Base-by-base conservation (phyloP, 2,329 filamentous ascomycete species). In the Fusarium vanettenii region DNA sequence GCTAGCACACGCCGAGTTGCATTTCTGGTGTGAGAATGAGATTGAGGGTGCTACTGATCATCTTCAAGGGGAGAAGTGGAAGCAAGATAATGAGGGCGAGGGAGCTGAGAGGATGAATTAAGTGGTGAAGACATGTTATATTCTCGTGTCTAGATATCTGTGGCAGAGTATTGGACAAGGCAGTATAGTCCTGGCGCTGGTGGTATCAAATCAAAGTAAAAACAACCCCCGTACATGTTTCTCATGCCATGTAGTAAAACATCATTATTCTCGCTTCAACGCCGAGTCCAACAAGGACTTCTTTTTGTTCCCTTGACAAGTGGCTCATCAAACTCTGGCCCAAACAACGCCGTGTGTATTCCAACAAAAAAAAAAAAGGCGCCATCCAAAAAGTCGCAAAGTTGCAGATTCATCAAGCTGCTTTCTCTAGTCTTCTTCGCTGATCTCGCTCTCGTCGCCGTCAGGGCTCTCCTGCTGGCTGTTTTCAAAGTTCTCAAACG, bases 391-490 rank as follows among this genome's bases (percentile, higher is more conserved):
- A 27, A 50, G 45, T 27, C 22, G 14, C 22, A 27, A 31, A n/a
- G 27, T 31, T 8, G 16, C 52, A 35, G 27, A 31, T 43, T 43
- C 41, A 35, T 61, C 39, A 35, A 48, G 27, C 20, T 35, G 37
- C 41, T 33, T 48, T 55, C 50, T 33, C 25, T 82, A 92, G 79
- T 92, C 91, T 80, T 92, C 91, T 79, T 92, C 91, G 74, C 91
- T 92, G 64, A 92, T 90, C 75, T 91, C 90, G 74, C 90, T 92
- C 80, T 92, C 90, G 62, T 90, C 89, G 43, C 86, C 87, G 29
- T 87, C 85, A 31, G 86, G 84, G 70, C 84, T 87, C 39, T 85
- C 88, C 29, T 87, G 85, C 70, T 87, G 84, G 74, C 86, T 83
- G 39, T 88, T 88, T 75, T 89, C 89, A 79, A 92, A 84, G 75